These are phyloP conservation scores for Leishmania aethiopica DNA, from an alignment of 208 protist species.

Conservation along the genomic window DNA sequence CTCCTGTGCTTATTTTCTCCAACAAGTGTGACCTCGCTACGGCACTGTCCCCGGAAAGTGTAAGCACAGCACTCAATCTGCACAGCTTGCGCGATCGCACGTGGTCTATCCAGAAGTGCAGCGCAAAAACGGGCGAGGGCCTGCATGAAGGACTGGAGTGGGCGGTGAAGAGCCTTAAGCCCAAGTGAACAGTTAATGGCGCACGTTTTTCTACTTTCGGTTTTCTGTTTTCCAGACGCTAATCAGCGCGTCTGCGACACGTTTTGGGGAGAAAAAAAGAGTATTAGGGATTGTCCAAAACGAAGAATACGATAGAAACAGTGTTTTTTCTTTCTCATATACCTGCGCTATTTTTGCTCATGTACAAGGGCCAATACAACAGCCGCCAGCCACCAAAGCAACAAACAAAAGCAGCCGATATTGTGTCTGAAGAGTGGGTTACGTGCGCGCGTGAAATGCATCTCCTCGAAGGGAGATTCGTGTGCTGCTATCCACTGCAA, in stretches of 20 bases:
- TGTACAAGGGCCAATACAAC: conserved; percentile 6
- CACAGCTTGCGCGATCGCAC: conserved; percentile 88
- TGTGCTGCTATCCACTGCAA: background rate
- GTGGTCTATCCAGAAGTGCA: conserved; percentile 94
- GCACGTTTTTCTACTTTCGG: conserved; percentile 24
- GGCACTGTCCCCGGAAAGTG: conserved; percentile 81
- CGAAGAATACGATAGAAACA: conserved; percentile 15
- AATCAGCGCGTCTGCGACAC: background rate
- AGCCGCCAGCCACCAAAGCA: background rate
- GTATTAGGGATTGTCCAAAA: background rate
- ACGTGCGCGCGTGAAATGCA: background rate
- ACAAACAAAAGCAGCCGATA: background rate
- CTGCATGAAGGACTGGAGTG: conserved; percentile 90
- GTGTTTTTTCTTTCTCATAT: conserved; percentile 2
- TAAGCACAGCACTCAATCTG: conserved; percentile 85
- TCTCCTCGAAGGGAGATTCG: background rate
- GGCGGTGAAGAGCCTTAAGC: conserved; percentile 86
- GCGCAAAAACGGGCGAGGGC: conserved; percentile 89
- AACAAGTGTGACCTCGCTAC: conserved; percentile 98
- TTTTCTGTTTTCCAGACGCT: conserved; percentile 13
- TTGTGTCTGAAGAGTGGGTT: background rate
- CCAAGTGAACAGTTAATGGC: conserved; percentile 11
- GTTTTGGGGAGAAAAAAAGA: background rate
- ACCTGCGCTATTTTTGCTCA: conserved; percentile 13
- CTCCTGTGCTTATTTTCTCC: conserved; percentile 96